These are phyloP conservation scores for Cucurbitaria berberidis DNA, from an alignment of 2,329 filamentous ascomycete species.

Conservation along the genomic window DNA sequence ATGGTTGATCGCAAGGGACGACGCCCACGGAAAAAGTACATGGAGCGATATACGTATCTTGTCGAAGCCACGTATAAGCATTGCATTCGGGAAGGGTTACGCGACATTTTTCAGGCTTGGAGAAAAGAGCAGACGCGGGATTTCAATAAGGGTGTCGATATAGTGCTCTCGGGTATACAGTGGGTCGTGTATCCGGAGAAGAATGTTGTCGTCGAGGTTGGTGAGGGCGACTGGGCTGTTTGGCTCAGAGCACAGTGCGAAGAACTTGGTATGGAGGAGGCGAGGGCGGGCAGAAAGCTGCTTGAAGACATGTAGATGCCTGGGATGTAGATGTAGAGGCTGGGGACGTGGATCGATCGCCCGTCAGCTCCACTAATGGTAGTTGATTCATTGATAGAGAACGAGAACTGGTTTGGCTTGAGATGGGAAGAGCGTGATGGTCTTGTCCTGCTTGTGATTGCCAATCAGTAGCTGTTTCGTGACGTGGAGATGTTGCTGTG, in stretches of 20 bases:
- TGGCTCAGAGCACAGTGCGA: conserved; percentile 15
- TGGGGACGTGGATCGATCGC: too few relatives aligned
- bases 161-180: conserved; percentile 8
- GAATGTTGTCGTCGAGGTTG: conserved; percentile 14
- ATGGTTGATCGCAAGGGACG: conserved; percentile 1
- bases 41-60: conserved; percentile 4
- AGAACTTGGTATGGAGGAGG: conserved; percentile 10
- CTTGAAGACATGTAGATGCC: conserved; percentile 7
- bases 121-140: conserved; percentile 10
- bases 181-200: conserved; percentile 13
- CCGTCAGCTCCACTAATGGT: too few relatives aligned
- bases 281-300: conserved; percentile 2
- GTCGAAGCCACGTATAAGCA: conserved; percentile 8
- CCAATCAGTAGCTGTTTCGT: too few relatives aligned
- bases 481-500: too few relatives aligned
- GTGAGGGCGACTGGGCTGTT: conserved; percentile 16
- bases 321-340: conserved; percentile 3
- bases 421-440: too few relatives aligned
- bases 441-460: too few relatives aligned
- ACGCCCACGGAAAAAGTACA: conserved; percentile 6
- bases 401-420: too few relatives aligned
- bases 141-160: conserved; percentile 27
- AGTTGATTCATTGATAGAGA: too few relatives aligned
- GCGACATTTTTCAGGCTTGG: conserved; percentile 10
- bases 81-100: conserved; percentile 5